Evolutionary conservation across 257 asterid species (phyloP), one percentile per base, ranked within the genome.

Genomic region (Rehmannia glutinosa): DNA sequence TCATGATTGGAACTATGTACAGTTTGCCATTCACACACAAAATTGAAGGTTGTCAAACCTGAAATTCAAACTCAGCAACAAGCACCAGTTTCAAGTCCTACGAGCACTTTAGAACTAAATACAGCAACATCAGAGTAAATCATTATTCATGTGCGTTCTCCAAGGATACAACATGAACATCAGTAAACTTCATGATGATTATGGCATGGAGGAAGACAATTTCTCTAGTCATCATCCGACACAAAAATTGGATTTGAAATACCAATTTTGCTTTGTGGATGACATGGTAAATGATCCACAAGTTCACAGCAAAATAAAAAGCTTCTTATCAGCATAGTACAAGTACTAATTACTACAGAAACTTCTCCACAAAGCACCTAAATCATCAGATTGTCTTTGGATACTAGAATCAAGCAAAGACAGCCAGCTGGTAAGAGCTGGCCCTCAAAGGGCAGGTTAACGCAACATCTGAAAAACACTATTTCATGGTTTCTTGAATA

Each of bases 211-310:
- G 38, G 64, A 58, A 13, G 64, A 41, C 17, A 27, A 28, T 78
- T 30, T 33, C 0, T 66, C 15, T 74, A 46, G 80, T 74, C 77
- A 66, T 35, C 69, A 36, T 73, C 69, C 73, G 66, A 67, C 74
- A 66, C 78, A 73, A 30, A 55, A 59, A 51, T 39, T 60, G 60
- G 54, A 13, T 50, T 23, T n/a, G 46, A 41, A 13, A 27, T 12
- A 66, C 78, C 73, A 66, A 67, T 38, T 28, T 66, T 38, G 73
- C 70, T 73, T 66, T 73, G 8, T 32, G 38, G 71, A 66, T 66
- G 71, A 66, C 62, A 66, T 33, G 19, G 8, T 20, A 51, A 41
- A 3, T 5, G 4, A 5, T 19, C 1, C 2, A 17, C 41, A 17
- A n/a, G 17, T 10, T 13, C 25, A 19, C 5, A 15, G 36, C 43